A percentile compares a stretch with the other conserved stretches of the same genome.
Conservation (phyloP, 169 alveolate genomes). For the Plasmodium knowlesi region DNA sequence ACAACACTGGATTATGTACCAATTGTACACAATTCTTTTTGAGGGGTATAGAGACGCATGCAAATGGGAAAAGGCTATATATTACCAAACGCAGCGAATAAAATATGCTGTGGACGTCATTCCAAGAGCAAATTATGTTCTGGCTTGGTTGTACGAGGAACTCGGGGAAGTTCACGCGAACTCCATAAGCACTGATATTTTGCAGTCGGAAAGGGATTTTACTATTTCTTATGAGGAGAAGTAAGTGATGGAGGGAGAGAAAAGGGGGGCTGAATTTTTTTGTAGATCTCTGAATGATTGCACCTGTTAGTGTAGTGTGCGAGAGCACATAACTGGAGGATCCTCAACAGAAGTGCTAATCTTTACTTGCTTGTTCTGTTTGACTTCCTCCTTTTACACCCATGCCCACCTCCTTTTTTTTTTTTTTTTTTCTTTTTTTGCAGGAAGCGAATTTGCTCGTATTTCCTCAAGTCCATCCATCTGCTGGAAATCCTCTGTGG, state of each 20-base stretch:
- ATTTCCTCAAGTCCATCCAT: conserved; percentile 62
- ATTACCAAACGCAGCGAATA: conserved; percentile 76
- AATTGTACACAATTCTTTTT: conserved; percentile 78
- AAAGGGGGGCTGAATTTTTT: background rate
- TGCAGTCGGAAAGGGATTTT: conserved; percentile 57
- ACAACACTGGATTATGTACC: conserved; percentile 83
- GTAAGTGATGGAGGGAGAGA: background rate
- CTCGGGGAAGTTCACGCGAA: conserved; percentile 84
- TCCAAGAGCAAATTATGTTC: conserved; percentile 85
- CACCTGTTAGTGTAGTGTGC: no score
- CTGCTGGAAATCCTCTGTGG: conserved; percentile 72
- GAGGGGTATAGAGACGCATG: conserved; percentile 80
- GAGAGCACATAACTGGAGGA: no score
- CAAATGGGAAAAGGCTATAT: conserved; percentile 77
- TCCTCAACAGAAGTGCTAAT: no score
- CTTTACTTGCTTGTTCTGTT: no score
- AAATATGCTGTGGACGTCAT: conserved; percentile 78
- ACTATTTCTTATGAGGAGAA: conserved; percentile 64
- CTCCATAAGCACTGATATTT: conserved; percentile 70
- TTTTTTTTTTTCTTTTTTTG: no score
- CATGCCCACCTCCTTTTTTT: background rate
- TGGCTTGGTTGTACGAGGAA: conserved; percentile 90
- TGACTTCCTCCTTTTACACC: background rate
- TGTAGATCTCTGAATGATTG: no score
- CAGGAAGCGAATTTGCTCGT: conserved; percentile 66